Evolutionary conservation across 768 basidiomycete genomes (phyloP), one percentile per base, ranked within the genome.

Genomic region (Hericium coralloides): DNA sequence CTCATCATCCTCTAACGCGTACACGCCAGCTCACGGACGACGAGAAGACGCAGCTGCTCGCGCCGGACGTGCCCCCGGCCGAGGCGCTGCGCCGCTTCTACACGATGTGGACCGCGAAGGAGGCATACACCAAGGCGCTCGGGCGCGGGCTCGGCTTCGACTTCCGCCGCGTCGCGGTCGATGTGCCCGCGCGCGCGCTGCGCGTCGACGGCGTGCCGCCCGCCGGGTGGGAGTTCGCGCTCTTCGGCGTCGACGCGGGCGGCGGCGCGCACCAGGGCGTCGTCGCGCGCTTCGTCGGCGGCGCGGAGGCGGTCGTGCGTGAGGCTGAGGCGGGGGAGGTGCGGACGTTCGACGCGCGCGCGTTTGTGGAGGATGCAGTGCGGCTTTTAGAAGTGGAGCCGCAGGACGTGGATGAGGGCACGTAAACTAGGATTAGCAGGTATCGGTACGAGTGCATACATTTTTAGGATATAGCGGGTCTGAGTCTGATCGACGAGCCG

Each of bases 91-190:
- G 74, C 47, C 72, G 74, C 15, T 87, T 93, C 68, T 90, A 87
- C 65, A 85, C 85, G 77, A 80, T 91, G 60, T 94, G 92, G 92
- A 92, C 92, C 7, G 70, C 90, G 67, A 95, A 95, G 70, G 92
- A 95, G 68, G 91, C 92, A 3, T 93, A 92, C 68, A 91, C 89
- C 6, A 95, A 94, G 71, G 89, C 90, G 2, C 76, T 93, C 37
- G 92, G 92, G 0, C 66, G 87, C 37, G 92, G 92, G 0, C 78
- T 94, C 14, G 85, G 89, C 2, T 92, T 92, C 65, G 87, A 92
- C 63, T 88, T 92, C 70, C 75, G 74, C 22, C 80, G 89, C 20
- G 79, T 93, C 58, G 83, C 90, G 66, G 91, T 83, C 68, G 77
- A 89, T 64, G 74, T 83, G 9, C 66, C 66, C 20, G 64, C 73